A percentile compares a stretch with the other conserved stretches of the same genome.
Evolutionary conservation across 495 filamentous ascomycete genomes (phyloP).

Genomic region (Delitschia confertaspora): DNA sequence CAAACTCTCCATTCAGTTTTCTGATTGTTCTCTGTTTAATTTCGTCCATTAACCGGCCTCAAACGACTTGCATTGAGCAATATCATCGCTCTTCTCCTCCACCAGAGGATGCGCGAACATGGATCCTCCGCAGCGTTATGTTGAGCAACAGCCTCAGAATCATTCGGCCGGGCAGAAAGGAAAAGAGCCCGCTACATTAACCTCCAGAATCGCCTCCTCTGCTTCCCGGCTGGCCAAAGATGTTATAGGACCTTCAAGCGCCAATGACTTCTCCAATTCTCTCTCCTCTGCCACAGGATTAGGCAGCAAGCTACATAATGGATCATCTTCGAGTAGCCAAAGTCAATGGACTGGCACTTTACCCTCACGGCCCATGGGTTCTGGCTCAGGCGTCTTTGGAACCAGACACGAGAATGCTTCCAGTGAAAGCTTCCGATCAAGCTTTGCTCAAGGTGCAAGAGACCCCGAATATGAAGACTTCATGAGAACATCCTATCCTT

Average conservation of each 20-base stretch:
- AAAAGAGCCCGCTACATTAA: conserved; percentile 7
- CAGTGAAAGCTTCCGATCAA: conserved; percentile 11
- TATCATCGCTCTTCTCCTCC: too few relatives aligned
- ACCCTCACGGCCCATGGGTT: not conserved
- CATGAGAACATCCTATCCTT: not conserved
- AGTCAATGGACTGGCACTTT: conserved; percentile 1
- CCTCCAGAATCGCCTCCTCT: conserved; percentile 16
- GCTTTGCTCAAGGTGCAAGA: not conserved
- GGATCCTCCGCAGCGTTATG: not conserved
- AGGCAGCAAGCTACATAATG: conserved; percentile 4
- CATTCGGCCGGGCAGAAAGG: not conserved
- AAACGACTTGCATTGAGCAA: too few relatives aligned
- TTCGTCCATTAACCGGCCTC: too few relatives aligned
- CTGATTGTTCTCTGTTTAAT: too few relatives aligned
- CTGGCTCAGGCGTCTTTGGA: not conserved
- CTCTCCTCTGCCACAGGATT: conserved; percentile 1
- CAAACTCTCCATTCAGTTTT: too few relatives aligned
- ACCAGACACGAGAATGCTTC: not conserved
- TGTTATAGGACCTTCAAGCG: conserved; percentile 1
- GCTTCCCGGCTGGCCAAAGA: conserved; percentile 10
- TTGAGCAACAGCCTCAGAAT: not conserved
- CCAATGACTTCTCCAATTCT: not conserved
- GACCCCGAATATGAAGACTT: conserved; percentile 3
- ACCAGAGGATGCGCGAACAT: conserved; percentile 2
- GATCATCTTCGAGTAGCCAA: conserved; percentile 2